Evolutionary conservation across 768 basidiomycete species (phyloP).

Genomic region (Leccinum variicolor): DNA sequence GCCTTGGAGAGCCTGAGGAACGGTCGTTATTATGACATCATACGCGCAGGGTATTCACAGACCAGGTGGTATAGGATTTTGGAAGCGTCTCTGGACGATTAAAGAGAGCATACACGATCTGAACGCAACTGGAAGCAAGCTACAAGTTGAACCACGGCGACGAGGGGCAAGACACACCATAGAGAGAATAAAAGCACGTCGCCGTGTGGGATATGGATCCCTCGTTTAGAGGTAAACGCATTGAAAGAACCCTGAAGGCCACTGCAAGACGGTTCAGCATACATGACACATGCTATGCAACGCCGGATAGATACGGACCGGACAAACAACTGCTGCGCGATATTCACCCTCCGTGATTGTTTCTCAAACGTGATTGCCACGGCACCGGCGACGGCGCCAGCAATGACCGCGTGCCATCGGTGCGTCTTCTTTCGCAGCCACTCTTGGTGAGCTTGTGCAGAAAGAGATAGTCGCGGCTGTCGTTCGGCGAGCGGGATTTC

Average conservation of each 20-base stretch:
- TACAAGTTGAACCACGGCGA: not conserved
- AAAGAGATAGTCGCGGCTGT: slow-evolving; percentile 55
- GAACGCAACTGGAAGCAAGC: slow-evolving; percentile 55
- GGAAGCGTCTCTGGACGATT: slow-evolving; percentile 82
- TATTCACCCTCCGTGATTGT: slow-evolving; percentile 54
- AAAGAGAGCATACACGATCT: slow-evolving; percentile 81
- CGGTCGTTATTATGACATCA: not conserved
- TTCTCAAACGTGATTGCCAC: slow-evolving; percentile 78
- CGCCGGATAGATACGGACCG: slow-evolving; percentile 38
- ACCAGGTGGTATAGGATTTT: slow-evolving; percentile 75
- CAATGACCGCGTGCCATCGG: slow-evolving; percentile 77
- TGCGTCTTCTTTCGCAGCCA: slow-evolving; percentile 65
- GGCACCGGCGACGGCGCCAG: slow-evolving; percentile 73
- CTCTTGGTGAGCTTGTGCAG: slow-evolving; percentile 58
- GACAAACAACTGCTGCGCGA: slow-evolving; percentile 88
- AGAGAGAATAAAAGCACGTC: slow-evolving; percentile 78
- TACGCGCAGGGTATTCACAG: slow-evolving; percentile 9
- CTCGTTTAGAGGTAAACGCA: slow-evolving; percentile 61
- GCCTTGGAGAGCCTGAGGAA: slow-evolving; percentile 67
- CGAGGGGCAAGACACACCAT: slow-evolving; percentile 43
- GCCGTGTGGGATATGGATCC: slow-evolving; percentile 76
- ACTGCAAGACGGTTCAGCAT: slow-evolving; percentile 36
- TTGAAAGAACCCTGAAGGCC: slow-evolving; percentile 92
- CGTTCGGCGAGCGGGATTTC: slow-evolving; percentile 29
- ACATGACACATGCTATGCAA: not conserved